Conservation (phyloP, 2,329 filamentous ascomycete species). For the Talaromyces albobiverticillius region DNA sequence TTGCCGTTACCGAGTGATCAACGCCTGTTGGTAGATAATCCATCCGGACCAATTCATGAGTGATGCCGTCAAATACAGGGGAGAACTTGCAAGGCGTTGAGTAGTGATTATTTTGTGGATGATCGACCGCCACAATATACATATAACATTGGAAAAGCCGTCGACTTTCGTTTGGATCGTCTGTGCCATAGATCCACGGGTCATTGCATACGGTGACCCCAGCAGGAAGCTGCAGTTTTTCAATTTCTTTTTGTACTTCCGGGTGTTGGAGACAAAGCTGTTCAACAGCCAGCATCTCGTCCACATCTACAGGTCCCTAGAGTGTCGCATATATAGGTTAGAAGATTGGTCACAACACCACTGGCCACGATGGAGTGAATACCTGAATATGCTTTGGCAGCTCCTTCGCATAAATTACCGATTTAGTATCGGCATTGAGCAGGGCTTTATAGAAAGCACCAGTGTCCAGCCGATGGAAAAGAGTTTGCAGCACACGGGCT, state of each 20-base stretch:
- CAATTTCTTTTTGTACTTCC: constrained; percentile 57
- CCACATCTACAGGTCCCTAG: constrained; percentile 57
- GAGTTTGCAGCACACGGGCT: constrained; percentile 52
- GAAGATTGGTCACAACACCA: neutral
- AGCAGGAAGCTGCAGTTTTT: constrained; percentile 57
- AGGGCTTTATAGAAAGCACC: constrained; percentile 41
- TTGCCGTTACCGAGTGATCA: constrained; percentile 56
- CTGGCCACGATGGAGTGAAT: neutral
- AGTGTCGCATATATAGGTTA: neutral
- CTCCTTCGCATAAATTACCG: constrained; percentile 37
- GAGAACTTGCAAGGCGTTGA: constrained; percentile 36
- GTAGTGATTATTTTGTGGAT: constrained; percentile 38
- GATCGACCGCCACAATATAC: constrained; percentile 35
- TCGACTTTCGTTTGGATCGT: constrained; percentile 36
- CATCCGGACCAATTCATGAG: constrained; percentile 65
- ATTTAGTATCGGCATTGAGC: constrained; percentile 40
- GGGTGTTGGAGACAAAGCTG: constrained; percentile 55
- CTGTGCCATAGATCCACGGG: constrained; percentile 67
- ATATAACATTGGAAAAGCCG: constrained; percentile 42
- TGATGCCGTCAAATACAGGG: constrained; percentile 55
- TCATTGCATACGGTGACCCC: constrained; percentile 57
- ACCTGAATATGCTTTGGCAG: constrained; percentile 49
- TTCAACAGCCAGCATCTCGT: constrained; percentile 60
- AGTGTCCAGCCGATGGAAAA: constrained; percentile 41
- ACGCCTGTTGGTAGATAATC: constrained; percentile 66